A percentile compares a stretch with the other conserved stretches of the same genome.
Evolutionary conservation across 2,329 filamentous ascomycete species (phyloP).

Genomic region (Xylariomycetidae sp.): DNA sequence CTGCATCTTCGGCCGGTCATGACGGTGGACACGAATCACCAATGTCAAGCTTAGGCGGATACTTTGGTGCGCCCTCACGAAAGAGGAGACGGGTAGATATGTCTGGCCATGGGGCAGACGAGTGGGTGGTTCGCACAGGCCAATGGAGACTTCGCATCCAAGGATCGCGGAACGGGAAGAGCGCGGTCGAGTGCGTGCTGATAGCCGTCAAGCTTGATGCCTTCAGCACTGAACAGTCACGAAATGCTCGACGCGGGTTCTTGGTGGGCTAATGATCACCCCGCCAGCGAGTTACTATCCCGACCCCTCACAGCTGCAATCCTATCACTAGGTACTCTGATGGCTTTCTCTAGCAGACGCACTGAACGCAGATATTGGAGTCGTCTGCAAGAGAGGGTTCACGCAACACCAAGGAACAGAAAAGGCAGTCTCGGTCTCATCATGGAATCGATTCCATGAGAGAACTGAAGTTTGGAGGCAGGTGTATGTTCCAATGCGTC

Average conservation of each 20-base stretch:
- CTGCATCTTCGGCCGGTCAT: constrained; percentile 27
- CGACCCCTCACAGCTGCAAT: no score
- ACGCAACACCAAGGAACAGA: no score
- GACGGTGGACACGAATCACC: constrained; percentile 28
- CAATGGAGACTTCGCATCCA: constrained; percentile 70
- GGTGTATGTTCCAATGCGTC: no score
- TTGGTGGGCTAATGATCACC: constrained; percentile 34
- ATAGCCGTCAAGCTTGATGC: constrained; percentile 73
- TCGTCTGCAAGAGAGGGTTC: no score
- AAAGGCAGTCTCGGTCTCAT: no score
- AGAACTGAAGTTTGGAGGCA: no score
- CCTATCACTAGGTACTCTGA: no score
- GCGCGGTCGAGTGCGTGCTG: constrained; percentile 62
- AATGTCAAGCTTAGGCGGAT: constrained; percentile 17
- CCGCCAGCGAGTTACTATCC: no score
- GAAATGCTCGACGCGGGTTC: constrained; percentile 63
- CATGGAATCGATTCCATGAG: no score
- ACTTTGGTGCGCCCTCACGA: constrained; percentile 34
- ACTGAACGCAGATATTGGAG: no score
- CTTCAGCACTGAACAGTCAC: constrained; percentile 55
- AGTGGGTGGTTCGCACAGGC: constrained; percentile 61
- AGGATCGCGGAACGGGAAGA: constrained; percentile 40
- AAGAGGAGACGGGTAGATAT: constrained; percentile 40
- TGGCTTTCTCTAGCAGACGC: no score
- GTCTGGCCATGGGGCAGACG: constrained; percentile 26